These are phyloP conservation scores for Amphibolis antarctica DNA, from an alignment of 106 monocot genomes.

Conservation along the genomic window DNA sequence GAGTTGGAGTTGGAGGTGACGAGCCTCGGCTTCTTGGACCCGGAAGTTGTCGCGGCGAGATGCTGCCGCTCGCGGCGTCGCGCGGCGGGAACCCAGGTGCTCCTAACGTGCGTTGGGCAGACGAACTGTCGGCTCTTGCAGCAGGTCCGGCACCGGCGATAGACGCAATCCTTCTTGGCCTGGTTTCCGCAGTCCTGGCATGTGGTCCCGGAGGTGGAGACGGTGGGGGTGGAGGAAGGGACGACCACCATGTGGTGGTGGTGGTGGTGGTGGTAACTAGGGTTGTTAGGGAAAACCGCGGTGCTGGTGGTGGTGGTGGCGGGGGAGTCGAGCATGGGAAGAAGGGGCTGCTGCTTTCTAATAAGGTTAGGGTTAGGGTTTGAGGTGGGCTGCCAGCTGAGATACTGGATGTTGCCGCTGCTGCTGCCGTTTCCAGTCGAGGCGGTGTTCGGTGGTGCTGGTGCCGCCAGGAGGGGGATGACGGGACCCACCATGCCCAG, in stretches of 20 bases:
- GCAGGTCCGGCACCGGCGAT: constrained; percentile 66
- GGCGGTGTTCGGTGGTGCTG: constrained; percentile 22
- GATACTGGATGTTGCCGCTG: constrained; percentile 11
- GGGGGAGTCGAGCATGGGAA: constrained; percentile 18
- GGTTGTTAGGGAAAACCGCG: neutral
- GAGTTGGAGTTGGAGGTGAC: constrained; percentile 38
- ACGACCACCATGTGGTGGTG: neutral
- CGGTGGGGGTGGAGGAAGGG: neutral
- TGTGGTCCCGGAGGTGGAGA: neutral
- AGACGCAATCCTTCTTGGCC: constrained; percentile 72
- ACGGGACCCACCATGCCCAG: constrained; percentile 56
- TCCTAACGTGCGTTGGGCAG: constrained; percentile 69
- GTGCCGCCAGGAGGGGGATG: constrained; percentile 26
- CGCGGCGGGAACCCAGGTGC: constrained; percentile 76
- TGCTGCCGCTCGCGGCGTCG: constrained; percentile 61
- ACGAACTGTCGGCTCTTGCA: constrained; percentile 61
- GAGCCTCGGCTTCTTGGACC: constrained; percentile 46
- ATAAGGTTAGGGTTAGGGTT: constrained; percentile 28
- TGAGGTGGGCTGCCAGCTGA: constrained; percentile 10
- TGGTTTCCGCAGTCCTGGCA: constrained; percentile 85
- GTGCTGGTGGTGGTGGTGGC: neutral
- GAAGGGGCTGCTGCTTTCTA: neutral
- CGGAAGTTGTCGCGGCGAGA: constrained; percentile 21
- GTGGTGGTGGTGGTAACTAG: neutral
- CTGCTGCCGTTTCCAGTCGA: constrained; percentile 34